A percentile compares a stretch with the other conserved stretches of the same genome.
These are phyloP conservation scores for Schizosaccharomyces octosporus DNA, from an alignment of 805 yeast species.

Conservation along the genomic window DNA sequence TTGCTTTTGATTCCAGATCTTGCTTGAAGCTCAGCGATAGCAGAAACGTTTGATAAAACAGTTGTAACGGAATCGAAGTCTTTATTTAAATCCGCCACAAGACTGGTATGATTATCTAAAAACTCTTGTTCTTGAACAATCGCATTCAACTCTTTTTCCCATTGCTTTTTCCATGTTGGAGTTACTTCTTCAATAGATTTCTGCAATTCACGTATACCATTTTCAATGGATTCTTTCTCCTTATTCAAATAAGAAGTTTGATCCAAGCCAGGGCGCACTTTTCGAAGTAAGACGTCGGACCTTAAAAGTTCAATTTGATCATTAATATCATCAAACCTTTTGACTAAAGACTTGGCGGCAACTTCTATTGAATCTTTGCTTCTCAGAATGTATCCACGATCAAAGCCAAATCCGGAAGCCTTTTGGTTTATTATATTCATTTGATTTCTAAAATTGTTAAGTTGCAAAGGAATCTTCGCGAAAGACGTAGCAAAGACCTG, in stretches of 20 bases:
- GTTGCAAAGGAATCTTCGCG: not conserved
- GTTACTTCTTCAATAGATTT: conserved; percentile 43
- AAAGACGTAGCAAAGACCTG: not conserved
- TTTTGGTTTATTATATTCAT: not conserved
- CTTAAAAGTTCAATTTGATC: conserved; percentile 74
- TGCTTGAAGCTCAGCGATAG: conserved; percentile 26
- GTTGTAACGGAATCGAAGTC: conserved; percentile 30
- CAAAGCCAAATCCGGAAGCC: not conserved
- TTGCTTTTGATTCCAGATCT: conserved; percentile 11
- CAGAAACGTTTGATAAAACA: conserved; percentile 29
- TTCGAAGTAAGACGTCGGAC: conserved; percentile 76
- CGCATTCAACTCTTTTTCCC: conserved; percentile 76
- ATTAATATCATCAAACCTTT: conserved; percentile 71
- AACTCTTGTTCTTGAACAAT: conserved; percentile 89
- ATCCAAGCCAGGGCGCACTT: conserved; percentile 54
- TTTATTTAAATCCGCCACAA: conserved; percentile 51
- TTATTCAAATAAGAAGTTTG: conserved; percentile 42
- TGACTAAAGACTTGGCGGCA: conserved; percentile 51
- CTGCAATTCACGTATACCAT: conserved; percentile 28
- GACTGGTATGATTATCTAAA: conserved; percentile 68
- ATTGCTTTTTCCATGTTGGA: conserved; percentile 65
- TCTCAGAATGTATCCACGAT: conserved; percentile 34
- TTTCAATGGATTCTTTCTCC: conserved; percentile 37
- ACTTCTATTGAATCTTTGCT: conserved; percentile 51
- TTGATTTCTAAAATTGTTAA: not conserved